phyloP scores from a whole-genome alignment of 805 yeast species.

The Metschnikowia orientalis region DNA sequence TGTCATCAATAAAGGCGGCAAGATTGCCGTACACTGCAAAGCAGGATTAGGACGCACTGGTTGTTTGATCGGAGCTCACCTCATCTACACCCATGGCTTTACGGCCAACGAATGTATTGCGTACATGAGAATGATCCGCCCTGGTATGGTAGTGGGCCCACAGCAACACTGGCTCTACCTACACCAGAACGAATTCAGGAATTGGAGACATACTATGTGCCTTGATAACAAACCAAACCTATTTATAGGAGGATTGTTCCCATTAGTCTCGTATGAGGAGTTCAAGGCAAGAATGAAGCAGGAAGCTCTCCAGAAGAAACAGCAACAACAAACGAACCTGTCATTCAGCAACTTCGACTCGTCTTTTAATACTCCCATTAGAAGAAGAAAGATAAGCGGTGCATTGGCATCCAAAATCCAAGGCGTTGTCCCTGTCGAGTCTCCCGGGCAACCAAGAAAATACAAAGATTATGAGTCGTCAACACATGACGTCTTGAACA shows the following conservation, averaged over 20 bases:
- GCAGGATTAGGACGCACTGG: slow-evolving; percentile 99
- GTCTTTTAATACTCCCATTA: slow-evolving; percentile 68
- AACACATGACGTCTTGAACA: slow-evolving; percentile 38
- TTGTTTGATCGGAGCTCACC: slow-evolving; percentile 93
- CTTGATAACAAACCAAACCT: slow-evolving; percentile 64
- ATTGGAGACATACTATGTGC: slow-evolving; percentile 91
- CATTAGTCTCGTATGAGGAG: slow-evolving; percentile 59
- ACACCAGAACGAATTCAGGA: slow-evolving; percentile 93
- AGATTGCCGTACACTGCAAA: slow-evolving; percentile 97
- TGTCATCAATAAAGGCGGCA: slow-evolving; percentile 78
- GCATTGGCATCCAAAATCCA: slow-evolving; percentile 64
- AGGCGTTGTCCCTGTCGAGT: slow-evolving; percentile 81
- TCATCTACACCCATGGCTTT: slow-evolving; percentile 93
- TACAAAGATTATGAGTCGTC: slow-evolving; percentile 32
- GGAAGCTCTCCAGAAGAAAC: slow-evolving; percentile 38
- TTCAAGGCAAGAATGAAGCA: slow-evolving; percentile 50
- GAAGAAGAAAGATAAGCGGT: slow-evolving; percentile 63
- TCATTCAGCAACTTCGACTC: slow-evolving; percentile 33
- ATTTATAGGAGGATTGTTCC: slow-evolving; percentile 61
- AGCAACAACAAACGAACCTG: slow-evolving; percentile 25
- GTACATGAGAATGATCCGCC: slow-evolving; percentile 92
- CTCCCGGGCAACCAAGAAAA: slow-evolving; percentile 97
- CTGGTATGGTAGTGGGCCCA: slow-evolving; percentile 99
- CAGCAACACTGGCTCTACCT: slow-evolving; percentile 98
- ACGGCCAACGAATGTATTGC: slow-evolving; percentile 97